Evolutionary conservation across 192 early-diverging fungal genomes (phyloP).

Genomic region (Coemansia sp.): DNA sequence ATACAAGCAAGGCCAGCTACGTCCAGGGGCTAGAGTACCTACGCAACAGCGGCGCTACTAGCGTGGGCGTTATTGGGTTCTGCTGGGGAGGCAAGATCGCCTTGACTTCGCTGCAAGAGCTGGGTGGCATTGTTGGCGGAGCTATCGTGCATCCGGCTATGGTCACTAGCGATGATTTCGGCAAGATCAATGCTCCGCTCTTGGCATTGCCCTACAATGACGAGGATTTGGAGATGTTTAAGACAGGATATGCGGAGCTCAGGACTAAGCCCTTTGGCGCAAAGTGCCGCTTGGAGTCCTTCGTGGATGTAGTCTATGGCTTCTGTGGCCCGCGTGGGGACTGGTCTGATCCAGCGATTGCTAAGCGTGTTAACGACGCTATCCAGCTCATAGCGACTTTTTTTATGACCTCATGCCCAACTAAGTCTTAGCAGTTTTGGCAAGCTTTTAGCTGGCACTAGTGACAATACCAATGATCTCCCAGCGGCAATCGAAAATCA

Average conservation of each 20-base stretch:
- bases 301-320: conserved; percentile 59
- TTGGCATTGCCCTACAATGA: conserved; percentile 63
- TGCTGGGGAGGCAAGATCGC: conserved; percentile 67
- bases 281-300: conserved; percentile 56
- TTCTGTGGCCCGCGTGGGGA: conserved; percentile 62
- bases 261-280: conserved; percentile 52
- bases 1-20: conserved; percentile 11
- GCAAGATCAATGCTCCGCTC: conserved; percentile 59
- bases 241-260: conserved; percentile 24
- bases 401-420: conserved; percentile 30
- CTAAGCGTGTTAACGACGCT: conserved; percentile 56
- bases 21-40: conserved; percentile 10
- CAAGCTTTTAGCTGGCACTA: conserved; percentile 3
- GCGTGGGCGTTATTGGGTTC: conserved; percentile 60
- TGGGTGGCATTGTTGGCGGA: conserved; percentile 50
- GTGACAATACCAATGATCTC: conserved; percentile 8
- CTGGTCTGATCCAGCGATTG: conserved; percentile 43
- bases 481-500: neutral
- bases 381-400: conserved; percentile 55
- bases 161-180: conserved; percentile 51
- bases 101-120: conserved; percentile 26
- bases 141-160: conserved; percentile 61
- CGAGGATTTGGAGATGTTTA: conserved; percentile 44
- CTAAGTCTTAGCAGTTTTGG: conserved; percentile 17
- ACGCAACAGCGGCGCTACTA: conserved; percentile 49